Base-by-base conservation (phyloP, 73 alveolate species). In the Paramecium caudatum region DNA sequence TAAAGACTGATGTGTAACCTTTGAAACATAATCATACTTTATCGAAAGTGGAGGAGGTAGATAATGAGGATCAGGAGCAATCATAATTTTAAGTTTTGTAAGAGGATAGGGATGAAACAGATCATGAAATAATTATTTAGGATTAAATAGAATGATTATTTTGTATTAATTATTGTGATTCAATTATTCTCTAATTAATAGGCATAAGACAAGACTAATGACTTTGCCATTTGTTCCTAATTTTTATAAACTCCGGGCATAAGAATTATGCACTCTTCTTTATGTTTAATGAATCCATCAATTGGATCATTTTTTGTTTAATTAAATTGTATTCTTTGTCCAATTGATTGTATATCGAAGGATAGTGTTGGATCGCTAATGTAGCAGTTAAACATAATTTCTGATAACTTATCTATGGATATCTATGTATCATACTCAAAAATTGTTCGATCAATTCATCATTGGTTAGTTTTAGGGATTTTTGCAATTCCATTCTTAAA, bases 261-360 rank as follows among this genome's bases (percentile, higher is more conserved):
- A 45, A 98, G 91, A 8, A 97, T 92, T 6, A 96, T 81, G 82
- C 99, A 96, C 55, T 91, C 96, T 78, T 98, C 99, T 84, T 94
- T 94, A 34, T 92, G 74, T 91, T 97, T 96, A 23, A 98, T 94
- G 90, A 98, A 98, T 68, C 99, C 99, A 92, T 98, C 99, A 80
- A 98, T 84, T 21, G 98, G 94, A 82, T 98, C 99, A 91, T 95
- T 96, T 74, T 95, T 96, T 74, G 93, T 61, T 39, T 94, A 91
- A 90, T 95, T 98, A 92, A 94, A 97, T 82, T 92, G 81, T 2
- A 96, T 97, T 94, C 96, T 96, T 92, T 95, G 92, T 19, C 99
- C 99, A 1, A 98, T 91, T 30, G 83, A 80, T 82, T 96, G 83
- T 10, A 93, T 34, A 74, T 96, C 99, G 55, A 97, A 91, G 12